Evolutionary conservation across 257 asterid species (phyloP), one percentile per base, ranked within the genome.

Genomic region (Galeopsis tetrahit): DNA sequence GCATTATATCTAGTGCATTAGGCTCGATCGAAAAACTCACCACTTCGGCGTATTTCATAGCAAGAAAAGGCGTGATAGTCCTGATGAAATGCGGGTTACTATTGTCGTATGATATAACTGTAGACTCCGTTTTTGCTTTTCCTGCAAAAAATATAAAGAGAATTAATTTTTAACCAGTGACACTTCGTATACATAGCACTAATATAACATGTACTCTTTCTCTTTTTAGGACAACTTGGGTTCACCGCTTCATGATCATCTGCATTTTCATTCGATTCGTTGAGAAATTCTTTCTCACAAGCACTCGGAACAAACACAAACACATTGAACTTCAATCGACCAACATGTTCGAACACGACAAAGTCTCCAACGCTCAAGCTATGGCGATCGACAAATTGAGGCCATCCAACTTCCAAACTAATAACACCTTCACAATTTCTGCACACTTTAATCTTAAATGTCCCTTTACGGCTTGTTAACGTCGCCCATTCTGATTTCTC

Each of bases 381-480:
- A n/a, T 79, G 77, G 5, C 9, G 14, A 5, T 10, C 8, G 0
- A 48, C 75, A 38, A 79, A 79, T 5, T 48, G 15, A n/a, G 64
- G 40, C 80, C 80, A 79, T 42, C 83, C 80, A 2, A 8, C 35
- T 10, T 46, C 13, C 6, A 75, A 79, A 11, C 65, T 33, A 2
- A 71, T 44, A 0, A 68, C n/a, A 0, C 49, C 75, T 13, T 36
- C 53, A 0, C 7, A 0, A 52, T 46, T 44, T 43, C n/a, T 75
- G 62, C 48, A 52, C 13, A 66, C 1, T 4, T 21, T 17, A 4
- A 80, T 56, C 55, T 36, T 56, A 75, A 75, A 75, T 1, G 2
- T 55, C 0, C 81, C 78, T 11, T 7, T 48, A 0, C 62, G 6
- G 44, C 68, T 70, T 53, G 42, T 36, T 6, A 74, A 3, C 2